Evolutionary conservation across 352 stramenopile species (phyloP), one percentile per base, ranked within the genome.

Genomic region (Pythium aphanidermatum): DNA sequence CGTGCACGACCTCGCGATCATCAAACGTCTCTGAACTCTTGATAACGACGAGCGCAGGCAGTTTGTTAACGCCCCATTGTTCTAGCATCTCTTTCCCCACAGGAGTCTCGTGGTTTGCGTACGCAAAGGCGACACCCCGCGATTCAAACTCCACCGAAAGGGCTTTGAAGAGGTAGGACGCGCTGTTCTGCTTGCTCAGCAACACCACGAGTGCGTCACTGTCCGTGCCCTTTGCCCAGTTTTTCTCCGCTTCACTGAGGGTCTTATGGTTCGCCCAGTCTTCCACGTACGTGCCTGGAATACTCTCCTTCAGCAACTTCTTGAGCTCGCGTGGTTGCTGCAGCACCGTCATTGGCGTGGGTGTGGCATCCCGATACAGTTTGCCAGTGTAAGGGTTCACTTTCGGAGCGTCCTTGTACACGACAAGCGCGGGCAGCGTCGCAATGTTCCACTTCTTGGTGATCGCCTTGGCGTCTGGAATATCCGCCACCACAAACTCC

Each of bases 381-480:
- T 71, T 70, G 13, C 68, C 63, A 14, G 76, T 86, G 55, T 92
- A 92, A 7, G 79, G 79, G 42, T 92, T 92, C 60, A 69, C 53
- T 24, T 85, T 73, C 0, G 79, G 79, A 19, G 46, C 50, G 24
- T 83, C 76, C 36, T 65, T 73, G 56, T 83, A 87, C 19, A 85
- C 28, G 3, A 86, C 46, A 7, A 92, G 46, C 19, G 68, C 70
- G 2, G 79, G 79, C 1, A 81, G 47, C 3, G 54, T 53, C 0
- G 49, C 46, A 12, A 83, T 34, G 35, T 69, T 70, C 76, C 76
- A 88, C 33, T 83, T 82, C 45, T 68, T 77, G 13, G 44, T 46
- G 20, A 81, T 55, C 14, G 46, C 52, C 25, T 74, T 70, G 39
- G 46, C n/a, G 33, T 55, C 54, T 12, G 31, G 21, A n/a, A 62